These are phyloP conservation scores for Erysiphe pulchra DNA, from an alignment of 2,329 filamentous ascomycete genomes.

Conservation along the genomic window DNA sequence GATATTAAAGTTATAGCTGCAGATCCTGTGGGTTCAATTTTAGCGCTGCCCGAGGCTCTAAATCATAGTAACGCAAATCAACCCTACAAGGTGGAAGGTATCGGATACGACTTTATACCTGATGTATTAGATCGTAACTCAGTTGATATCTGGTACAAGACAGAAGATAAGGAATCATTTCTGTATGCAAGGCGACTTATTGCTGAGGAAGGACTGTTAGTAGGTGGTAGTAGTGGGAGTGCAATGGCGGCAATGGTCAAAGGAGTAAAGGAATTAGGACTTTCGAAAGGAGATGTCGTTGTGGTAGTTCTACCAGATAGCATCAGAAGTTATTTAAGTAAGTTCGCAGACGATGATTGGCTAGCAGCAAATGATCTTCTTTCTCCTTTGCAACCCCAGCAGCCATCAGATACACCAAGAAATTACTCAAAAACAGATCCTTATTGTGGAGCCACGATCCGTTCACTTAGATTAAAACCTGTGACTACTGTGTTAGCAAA, in stretches of 20 bases:
- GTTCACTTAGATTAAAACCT: conserved; percentile 68
- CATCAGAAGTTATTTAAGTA: conserved; percentile 90
- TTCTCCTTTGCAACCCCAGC: conserved; percentile 23
- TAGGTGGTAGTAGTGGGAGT: conserved; percentile 81
- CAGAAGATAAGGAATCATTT: conserved; percentile 78
- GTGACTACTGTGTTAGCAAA: conserved; percentile 58
- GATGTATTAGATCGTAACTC: conserved; percentile 61
- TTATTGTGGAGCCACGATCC: conserved; percentile 56
- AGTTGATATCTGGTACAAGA: conserved; percentile 97
- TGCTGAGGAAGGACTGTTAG: conserved; percentile 76
- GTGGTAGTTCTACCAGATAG: conserved; percentile 87
- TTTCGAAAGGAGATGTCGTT: conserved; percentile 62
- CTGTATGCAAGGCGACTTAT: conserved; percentile 74
- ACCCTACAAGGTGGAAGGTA: conserved; percentile 92
- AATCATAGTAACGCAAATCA: conserved; percentile 64
- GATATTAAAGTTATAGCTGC: conserved; percentile 75
- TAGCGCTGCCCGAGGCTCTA: conserved; percentile 55
- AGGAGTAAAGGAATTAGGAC: conserved; percentile 49
- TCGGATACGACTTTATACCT: conserved; percentile 95
- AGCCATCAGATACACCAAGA: conserved; percentile 15
- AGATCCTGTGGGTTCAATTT: conserved; percentile 75
- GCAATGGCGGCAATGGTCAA: conserved; percentile 62
- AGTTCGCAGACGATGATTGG: conserved; percentile 99
- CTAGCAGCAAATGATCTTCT: conserved; percentile 87
- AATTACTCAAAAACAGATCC: conserved; percentile 27